Conservation (phyloP, 2,329 filamentous ascomycete genomes). For the Aspergillus fructus region DNA sequence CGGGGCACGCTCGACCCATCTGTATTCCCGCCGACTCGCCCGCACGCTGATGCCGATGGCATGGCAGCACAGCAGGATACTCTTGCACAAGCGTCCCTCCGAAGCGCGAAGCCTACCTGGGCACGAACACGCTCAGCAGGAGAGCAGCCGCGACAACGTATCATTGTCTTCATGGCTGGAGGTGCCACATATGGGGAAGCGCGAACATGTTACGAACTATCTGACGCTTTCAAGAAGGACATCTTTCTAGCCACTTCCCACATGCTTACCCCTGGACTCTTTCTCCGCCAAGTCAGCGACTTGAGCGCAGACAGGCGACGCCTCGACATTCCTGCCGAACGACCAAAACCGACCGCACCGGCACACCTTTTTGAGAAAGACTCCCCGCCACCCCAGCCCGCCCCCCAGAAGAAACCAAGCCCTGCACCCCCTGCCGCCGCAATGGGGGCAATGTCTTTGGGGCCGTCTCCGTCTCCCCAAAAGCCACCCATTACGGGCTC, state of each 20-base stretch:
- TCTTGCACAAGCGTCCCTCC: conserved; percentile 69
- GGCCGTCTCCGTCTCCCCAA: conserved; percentile 43
- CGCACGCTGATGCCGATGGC: conserved; percentile 54
- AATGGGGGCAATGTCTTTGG: conserved; percentile 39
- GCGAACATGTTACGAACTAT: conserved; percentile 83
- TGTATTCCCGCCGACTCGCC: conserved; percentile 71
- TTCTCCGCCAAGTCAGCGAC: conserved; percentile 78
- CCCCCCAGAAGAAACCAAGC: conserved; percentile 24
- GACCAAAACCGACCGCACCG: conserved; percentile 77
- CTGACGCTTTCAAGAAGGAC: conserved; percentile 70
- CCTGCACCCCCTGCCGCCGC: conserved; percentile 32
- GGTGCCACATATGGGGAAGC: conserved; percentile 93
- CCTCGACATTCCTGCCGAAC: conserved; percentile 77
- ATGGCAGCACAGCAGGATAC: conserved; percentile 47
- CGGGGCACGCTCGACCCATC: conserved; percentile 66
- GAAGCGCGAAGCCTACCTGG: conserved; percentile 93
- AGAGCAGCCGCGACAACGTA: conserved; percentile 80
- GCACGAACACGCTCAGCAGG: conserved; percentile 74
- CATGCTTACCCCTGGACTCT: conserved; percentile 84
- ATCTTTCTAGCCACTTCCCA: conserved; percentile 88
- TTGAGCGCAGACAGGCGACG: conserved; percentile 71
- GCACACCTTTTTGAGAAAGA: conserved; percentile 81
- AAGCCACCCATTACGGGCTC: conserved; percentile 19
- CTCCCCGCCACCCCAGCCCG: conserved; percentile 43
- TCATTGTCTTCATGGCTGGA: conserved; percentile 93